phyloP scores from a whole-genome alignment of 768 basidiomycete genomes.

The Pisolithus marmoratus region DNA sequence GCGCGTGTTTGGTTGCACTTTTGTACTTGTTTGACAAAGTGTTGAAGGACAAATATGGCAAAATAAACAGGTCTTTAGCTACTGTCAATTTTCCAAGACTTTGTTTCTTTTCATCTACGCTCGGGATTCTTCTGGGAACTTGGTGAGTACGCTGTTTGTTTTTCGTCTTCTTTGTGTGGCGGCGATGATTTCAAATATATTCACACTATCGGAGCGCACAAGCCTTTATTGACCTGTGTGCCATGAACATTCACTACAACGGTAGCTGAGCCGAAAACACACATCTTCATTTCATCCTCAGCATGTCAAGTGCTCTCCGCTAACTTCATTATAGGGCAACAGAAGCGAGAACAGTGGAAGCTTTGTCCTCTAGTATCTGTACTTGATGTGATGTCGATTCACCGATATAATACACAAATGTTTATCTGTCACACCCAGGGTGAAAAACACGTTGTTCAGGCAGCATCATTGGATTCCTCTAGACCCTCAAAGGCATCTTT shows the following conservation, averaged over 20 bases:
- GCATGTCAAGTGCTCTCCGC: not conserved
- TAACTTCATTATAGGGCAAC: not conserved
- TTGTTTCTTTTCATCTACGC: not conserved
- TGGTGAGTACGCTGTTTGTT: conserved; percentile 13
- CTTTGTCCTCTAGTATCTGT: too few species aligned
- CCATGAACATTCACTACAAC: conserved; percentile 71
- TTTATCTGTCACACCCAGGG: too few species aligned
- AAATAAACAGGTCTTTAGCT: conserved; percentile 2
- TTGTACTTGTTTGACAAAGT: conserved; percentile 10
- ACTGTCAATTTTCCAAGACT: not conserved
- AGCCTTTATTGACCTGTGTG: conserved; percentile 35
- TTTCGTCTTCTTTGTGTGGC: conserved; percentile 10
- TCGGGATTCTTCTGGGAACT: not conserved
- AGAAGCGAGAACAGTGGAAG: too few species aligned
- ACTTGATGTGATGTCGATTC: too few species aligned
- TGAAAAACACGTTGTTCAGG: not conserved
- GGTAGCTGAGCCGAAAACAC: conserved; percentile 61
- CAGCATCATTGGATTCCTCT: not conserved
- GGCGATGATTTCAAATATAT: conserved; percentile 53
- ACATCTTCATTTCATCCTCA: conserved; percentile 5
- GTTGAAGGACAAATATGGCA: conserved; percentile 14
- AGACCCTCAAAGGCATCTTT: conserved; percentile 60
- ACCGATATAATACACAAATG: too few species aligned
- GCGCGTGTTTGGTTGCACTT: conserved; percentile 3
- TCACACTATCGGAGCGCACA: conserved; percentile 71